Evolutionary conservation across 208 protist genomes (phyloP).

Genomic region (Endotrypanum monterogeii): DNA sequence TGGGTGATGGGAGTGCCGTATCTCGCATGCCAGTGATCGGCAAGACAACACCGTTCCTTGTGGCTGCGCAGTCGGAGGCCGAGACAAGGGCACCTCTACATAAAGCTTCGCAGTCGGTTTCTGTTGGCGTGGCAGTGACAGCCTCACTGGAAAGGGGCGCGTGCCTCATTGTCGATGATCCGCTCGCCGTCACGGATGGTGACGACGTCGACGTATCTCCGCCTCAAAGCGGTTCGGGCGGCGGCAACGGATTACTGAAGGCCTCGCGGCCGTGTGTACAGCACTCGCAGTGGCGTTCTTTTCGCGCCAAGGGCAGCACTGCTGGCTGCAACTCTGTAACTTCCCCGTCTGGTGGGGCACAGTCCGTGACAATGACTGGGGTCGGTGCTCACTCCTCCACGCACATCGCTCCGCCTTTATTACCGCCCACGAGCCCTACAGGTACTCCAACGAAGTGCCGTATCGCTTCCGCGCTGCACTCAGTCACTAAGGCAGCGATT

Average conservation of each 20-base stretch:
- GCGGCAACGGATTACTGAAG: constrained; percentile 9
- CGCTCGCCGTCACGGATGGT: not conserved
- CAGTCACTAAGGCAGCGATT: constrained; percentile 26
- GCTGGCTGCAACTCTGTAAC: not conserved
- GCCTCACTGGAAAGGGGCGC: not conserved
- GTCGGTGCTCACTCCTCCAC: too few species aligned
- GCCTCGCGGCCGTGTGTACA: constrained; percentile 7
- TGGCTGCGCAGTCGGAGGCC: not conserved
- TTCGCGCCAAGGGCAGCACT: not conserved
- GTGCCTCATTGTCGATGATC: not conserved
- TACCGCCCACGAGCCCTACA: not conserved
- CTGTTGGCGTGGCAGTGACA: not conserved
- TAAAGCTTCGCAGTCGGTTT: not conserved
- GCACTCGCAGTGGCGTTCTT: constrained; percentile 22
- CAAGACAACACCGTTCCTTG: not conserved
- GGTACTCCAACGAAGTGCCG: not conserved
- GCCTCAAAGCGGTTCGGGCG: not conserved
- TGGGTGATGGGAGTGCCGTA: not conserved
- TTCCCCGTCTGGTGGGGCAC: not conserved
- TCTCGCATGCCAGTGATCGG: not conserved
- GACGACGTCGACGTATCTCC: not conserved
- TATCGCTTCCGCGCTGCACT: constrained; percentile 12
- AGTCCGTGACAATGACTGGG: not conserved
- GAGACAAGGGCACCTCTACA: not conserved
- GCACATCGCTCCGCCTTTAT: not conserved